A percentile compares a stretch with the other conserved stretches of the same genome.
Conservation (phyloP, 441 rosid genomes). For the Erysimum cheiri region DNA sequence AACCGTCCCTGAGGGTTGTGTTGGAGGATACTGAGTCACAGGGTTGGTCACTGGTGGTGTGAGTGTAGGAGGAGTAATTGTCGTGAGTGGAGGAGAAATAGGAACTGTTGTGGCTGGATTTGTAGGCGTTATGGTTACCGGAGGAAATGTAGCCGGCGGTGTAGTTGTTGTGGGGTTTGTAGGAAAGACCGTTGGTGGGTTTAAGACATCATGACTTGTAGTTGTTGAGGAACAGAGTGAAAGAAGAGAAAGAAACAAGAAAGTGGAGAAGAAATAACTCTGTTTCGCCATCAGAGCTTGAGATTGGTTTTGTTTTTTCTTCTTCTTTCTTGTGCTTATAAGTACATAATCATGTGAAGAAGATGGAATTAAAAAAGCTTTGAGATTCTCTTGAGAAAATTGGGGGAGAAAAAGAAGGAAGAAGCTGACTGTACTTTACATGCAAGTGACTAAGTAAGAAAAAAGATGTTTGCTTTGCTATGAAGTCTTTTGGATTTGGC, state of each 20-base stretch:
- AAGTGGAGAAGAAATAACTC: conserved; percentile 42
- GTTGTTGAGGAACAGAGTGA: conserved; percentile 56
- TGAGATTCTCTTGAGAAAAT: conserved; percentile 39
- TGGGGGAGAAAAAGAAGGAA: conserved; percentile 42
- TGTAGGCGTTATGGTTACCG: conserved; percentile 48
- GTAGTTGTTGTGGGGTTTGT: conserved; percentile 51
- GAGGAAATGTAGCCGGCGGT: conserved; percentile 48
- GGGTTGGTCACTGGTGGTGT: conserved; percentile 81
- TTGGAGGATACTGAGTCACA: conserved; percentile 71
- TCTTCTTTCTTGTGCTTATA: conserved; percentile 37
- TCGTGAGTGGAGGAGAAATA: conserved; percentile 47
- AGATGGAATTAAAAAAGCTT: conserved; percentile 33
- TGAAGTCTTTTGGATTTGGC: conserved; percentile 56
- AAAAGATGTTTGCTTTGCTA: conserved; percentile 68
- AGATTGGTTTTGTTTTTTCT: conserved; percentile 22
- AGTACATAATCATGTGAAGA: conserved; percentile 36
- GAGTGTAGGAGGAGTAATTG: conserved; percentile 44
- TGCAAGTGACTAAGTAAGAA: conserved; percentile 50
- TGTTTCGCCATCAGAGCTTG: conserved; percentile 55
- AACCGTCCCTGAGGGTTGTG: conserved; percentile 45
- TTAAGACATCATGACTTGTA: conserved; percentile 48
- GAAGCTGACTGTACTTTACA: conserved; percentile 55
- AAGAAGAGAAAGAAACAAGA: conserved; percentile 57
- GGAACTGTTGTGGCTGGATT: conserved; percentile 54
- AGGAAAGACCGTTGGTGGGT: conserved; percentile 55